phyloP scores from a whole-genome alignment of 2,329 filamentous ascomycete genomes.

The Pezicula rhizophila region DNA sequence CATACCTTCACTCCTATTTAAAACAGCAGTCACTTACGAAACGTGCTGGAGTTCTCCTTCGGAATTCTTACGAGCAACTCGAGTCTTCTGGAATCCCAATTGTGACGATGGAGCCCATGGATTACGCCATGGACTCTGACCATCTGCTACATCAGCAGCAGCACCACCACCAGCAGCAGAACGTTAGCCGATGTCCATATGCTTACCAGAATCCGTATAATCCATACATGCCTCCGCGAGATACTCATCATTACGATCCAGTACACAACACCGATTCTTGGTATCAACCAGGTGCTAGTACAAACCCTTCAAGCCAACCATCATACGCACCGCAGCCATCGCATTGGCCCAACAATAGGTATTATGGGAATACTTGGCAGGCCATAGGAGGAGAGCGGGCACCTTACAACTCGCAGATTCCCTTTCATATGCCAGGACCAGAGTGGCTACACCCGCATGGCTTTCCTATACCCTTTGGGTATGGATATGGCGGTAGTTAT shows the following conservation, averaged over 20 bases:
- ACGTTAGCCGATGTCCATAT: not conserved
- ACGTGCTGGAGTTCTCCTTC: no score
- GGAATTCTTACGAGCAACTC: no score
- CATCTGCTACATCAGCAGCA: conserved; percentile 14
- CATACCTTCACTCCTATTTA: not conserved
- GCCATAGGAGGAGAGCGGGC: no score
- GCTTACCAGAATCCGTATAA: conserved; percentile 1
- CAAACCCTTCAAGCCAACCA: not conserved
- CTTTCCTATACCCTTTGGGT: not conserved
- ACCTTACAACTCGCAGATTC: no score
- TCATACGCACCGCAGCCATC: no score
- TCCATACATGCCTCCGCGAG: conserved; percentile 8
- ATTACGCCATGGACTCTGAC: conserved; percentile 18
- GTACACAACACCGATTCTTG: conserved; percentile 15
- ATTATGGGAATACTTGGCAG: no score
- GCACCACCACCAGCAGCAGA: conserved; percentile 6
- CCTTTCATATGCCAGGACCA: no score
- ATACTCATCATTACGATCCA: conserved; percentile 21
- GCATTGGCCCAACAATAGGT: no score
- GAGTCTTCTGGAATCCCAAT: no score
- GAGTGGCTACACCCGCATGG: no score
- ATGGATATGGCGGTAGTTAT: not conserved
- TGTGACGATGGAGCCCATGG: conserved; percentile 10
- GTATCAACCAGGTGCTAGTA: conserved; percentile 1
- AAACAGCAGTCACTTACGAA: no score